Evolutionary conservation across 2,329 filamentous ascomycete genomes (phyloP).

Genomic region (Fulvia fulva): DNA sequence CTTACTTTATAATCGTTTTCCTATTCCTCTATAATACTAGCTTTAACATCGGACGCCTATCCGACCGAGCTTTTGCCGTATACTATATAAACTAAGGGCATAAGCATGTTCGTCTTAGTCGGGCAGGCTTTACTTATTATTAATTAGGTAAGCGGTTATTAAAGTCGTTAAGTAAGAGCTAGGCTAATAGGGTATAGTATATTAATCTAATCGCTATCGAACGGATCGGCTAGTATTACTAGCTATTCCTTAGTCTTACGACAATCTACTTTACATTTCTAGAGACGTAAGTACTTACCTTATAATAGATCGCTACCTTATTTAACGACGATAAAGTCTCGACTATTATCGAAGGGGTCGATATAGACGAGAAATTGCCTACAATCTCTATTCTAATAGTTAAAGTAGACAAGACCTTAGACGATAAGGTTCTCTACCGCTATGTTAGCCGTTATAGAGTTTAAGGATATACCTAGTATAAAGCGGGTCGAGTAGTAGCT

Average conservation of each 20-base stretch:
- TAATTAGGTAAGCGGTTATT: not conserved
- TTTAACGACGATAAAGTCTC: conserved; percentile 44
- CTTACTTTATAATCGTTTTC: conserved; percentile 26
- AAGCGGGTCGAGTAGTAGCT: too few relatives aligned
- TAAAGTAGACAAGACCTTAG: not conserved
- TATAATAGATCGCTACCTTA: conserved; percentile 71
- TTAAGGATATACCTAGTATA: too few relatives aligned
- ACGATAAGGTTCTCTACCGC: not conserved
- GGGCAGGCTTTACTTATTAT: conserved; percentile 3
- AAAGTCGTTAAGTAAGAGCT: not conserved
- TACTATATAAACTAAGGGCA: conserved; percentile 54
- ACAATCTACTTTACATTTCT: conserved; percentile 58
- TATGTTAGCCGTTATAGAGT: too few relatives aligned
- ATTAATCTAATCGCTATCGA: conserved; percentile 21
- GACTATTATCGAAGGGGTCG: not conserved
- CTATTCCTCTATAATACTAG: conserved; percentile 51
- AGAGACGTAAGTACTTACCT: conserved; percentile 66
- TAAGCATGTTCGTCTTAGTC: not conserved
- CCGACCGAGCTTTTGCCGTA: conserved; percentile 59
- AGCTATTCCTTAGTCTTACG: conserved; percentile 16
- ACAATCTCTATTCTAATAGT: not conserved
- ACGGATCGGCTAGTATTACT: conserved; percentile 17
- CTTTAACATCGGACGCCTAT: conserved; percentile 63
- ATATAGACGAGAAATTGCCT: not conserved
- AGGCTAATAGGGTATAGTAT: conserved; percentile 1